A percentile compares a stretch with the other conserved stretches of the same genome.
These are phyloP conservation scores for Falciphora oryzae DNA, from an alignment of 2,329 filamentous ascomycete genomes.

Conservation along the genomic window DNA sequence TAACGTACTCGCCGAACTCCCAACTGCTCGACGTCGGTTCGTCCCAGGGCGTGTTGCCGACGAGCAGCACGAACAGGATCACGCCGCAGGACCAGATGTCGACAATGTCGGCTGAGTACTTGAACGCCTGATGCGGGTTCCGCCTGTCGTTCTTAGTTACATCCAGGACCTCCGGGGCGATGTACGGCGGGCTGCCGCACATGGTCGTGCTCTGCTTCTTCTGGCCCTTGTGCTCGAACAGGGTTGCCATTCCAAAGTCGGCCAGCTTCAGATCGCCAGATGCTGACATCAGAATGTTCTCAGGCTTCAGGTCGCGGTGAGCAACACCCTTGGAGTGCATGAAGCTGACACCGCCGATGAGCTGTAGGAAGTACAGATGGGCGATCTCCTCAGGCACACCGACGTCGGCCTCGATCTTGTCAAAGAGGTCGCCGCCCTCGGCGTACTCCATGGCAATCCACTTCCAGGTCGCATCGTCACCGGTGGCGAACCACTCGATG, in stretches of 20 bases:
- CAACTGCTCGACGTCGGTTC: constrained; percentile 80
- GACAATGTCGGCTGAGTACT: constrained; percentile 72
- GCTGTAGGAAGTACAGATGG: constrained; percentile 91
- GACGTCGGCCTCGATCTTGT: constrained; percentile 98
- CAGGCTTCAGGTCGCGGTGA: constrained; percentile 86
- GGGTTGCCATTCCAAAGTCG: constrained; percentile 91
- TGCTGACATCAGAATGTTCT: constrained; percentile 86
- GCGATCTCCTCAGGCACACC: constrained; percentile 93
- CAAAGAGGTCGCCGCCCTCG: constrained; percentile 91
- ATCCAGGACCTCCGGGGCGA: constrained; percentile 82
- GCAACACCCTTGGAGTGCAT: constrained; percentile 96
- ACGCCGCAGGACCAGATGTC: constrained; percentile 98
- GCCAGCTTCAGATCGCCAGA: constrained; percentile 88
- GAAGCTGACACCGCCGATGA: constrained; percentile 84
- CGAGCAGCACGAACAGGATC: constrained; percentile 91
- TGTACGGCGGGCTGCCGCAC: constrained; percentile 94
- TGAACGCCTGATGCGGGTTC: constrained; percentile 31
- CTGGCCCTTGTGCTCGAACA: constrained; percentile 85
- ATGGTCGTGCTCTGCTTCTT: constrained; percentile 80
- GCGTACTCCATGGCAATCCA: constrained; percentile 99
- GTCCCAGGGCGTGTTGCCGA: constrained; percentile 97
- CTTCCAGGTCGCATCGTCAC: constrained; percentile 80
- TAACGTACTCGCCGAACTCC: constrained; percentile 85
- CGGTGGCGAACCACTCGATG: constrained; percentile 84
- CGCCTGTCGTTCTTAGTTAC: constrained; percentile 3